Conservation (phyloP, 768 basidiomycete genomes). For the Omphalotus guepiniiformis region DNA sequence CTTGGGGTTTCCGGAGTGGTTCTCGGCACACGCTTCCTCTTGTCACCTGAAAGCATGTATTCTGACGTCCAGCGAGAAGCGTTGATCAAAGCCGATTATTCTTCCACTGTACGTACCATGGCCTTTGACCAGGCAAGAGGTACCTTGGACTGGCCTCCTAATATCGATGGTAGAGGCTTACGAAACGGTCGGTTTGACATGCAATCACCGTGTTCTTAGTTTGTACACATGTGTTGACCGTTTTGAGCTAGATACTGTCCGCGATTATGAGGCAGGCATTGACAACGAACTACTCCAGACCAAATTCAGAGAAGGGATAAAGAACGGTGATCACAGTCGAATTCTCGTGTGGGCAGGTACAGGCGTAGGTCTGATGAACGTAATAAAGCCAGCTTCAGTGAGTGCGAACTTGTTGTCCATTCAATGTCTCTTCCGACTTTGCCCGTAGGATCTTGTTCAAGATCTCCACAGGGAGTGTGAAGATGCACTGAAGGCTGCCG, state of each 20-base stretch:
- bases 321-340: slow-evolving; percentile 42
- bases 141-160: slow-evolving; percentile 55
- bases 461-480: slow-evolving; percentile 49
- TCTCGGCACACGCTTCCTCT: slow-evolving; percentile 71
- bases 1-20: slow-evolving; percentile 68
- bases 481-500: slow-evolving; percentile 25
- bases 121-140: slow-evolving; percentile 58
- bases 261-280: slow-evolving; percentile 50
- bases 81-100: slow-evolving; percentile 42
- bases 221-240: background rate
- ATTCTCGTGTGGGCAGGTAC: slow-evolving; percentile 68
- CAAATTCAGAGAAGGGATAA: slow-evolving; percentile 43
- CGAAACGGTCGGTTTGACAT: slow-evolving; percentile 38
- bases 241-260: slow-evolving; percentile 39
- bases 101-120: slow-evolving; percentile 50
- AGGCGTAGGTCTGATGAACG: slow-evolving; percentile 54
- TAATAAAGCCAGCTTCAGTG: slow-evolving; percentile 37
- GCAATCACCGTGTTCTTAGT: no score
- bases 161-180: slow-evolving; percentile 60
- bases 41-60: slow-evolving; percentile 63
- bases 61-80: slow-evolving; percentile 48
- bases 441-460: slow-evolving; percentile 46
- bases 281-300: slow-evolving; percentile 36
- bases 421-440: slow-evolving; percentile 8
- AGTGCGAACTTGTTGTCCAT: slow-evolving; percentile 16